Conservation (phyloP, 495 filamentous ascomycete genomes). For the Tuber microsphaerosporum region DNA sequence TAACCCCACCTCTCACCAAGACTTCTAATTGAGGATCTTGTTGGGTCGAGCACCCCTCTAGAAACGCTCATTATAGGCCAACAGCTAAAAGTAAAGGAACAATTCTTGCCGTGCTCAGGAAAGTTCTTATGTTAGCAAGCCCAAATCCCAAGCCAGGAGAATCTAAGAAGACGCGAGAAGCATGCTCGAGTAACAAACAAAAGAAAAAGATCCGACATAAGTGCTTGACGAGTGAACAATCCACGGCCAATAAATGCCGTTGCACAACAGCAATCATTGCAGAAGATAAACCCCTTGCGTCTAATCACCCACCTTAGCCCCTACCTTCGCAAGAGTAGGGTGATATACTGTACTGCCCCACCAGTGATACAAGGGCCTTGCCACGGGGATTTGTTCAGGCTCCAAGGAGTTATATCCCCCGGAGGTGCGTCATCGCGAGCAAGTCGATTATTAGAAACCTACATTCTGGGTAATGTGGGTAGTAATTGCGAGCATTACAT, state of each 20-base stretch:
- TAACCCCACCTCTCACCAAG: background rate
- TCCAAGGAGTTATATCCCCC: background rate
- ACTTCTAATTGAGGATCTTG: background rate
- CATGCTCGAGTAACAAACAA: background rate
- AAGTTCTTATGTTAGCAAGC: background rate
- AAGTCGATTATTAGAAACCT: too few relatives aligned
- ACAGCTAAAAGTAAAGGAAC: background rate
- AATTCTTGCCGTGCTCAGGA: background rate
- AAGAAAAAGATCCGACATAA: background rate
- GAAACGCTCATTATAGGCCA: background rate
- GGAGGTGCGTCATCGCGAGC: background rate
- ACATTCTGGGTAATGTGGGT: too few relatives aligned
- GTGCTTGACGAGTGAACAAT: background rate
- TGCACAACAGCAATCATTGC: background rate
- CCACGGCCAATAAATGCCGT: background rate
- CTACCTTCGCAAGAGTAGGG: background rate
- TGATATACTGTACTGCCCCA: background rate
- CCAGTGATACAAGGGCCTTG: background rate
- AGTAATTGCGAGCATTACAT: too few relatives aligned
- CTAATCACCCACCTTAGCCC: background rate
- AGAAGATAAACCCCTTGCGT: background rate
- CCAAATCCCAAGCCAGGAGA: background rate
- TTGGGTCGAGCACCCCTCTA: background rate
- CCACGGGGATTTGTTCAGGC: background rate
- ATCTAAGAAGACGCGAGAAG: background rate